These are phyloP conservation scores for Arthrobotrys megalospora DNA, from an alignment of 2,329 filamentous ascomycete species.

Conservation along the genomic window DNA sequence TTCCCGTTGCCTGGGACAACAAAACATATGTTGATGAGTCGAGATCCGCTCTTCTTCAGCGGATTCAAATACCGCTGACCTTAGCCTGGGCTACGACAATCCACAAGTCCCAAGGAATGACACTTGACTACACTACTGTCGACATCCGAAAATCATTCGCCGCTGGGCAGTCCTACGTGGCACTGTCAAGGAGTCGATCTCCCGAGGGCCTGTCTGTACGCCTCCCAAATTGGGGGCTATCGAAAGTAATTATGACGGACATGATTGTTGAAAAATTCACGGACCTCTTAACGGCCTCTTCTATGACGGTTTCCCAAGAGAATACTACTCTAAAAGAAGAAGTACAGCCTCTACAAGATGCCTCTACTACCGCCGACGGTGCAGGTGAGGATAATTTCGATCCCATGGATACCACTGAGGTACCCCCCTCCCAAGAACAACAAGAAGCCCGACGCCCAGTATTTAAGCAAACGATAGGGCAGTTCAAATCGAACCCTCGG, in stretches of 20 bases:
- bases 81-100: conserved; percentile 77
- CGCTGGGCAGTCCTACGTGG: conserved; percentile 76
- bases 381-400: conserved; percentile 1
- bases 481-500: conserved; percentile 34
- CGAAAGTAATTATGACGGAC: conserved; percentile 49
- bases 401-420: conserved; percentile 1
- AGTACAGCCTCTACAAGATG: not conserved
- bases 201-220: conserved; percentile 69
- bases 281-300: conserved; percentile 9
- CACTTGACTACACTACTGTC: conserved; percentile 74
- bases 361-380: not conserved
- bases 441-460: conserved; percentile 18
- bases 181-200: conserved; percentile 73
- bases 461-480: conserved; percentile 48
- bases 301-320: not conserved
- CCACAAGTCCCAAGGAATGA: conserved; percentile 77
- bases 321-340: not conserved
- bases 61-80: conserved; percentile 76
- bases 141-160: conserved; percentile 72
- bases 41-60: conserved; percentile 67
- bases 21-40: conserved; percentile 47
- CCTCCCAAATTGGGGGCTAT: conserved; percentile 24
- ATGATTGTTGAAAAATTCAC: conserved; percentile 49
- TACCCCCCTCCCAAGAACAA: not conserved
- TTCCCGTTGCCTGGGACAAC: conserved; percentile 50